phyloP scores from a whole-genome alignment of 2,329 filamentous ascomycete genomes.

The Botrytis deweyae region DNA sequence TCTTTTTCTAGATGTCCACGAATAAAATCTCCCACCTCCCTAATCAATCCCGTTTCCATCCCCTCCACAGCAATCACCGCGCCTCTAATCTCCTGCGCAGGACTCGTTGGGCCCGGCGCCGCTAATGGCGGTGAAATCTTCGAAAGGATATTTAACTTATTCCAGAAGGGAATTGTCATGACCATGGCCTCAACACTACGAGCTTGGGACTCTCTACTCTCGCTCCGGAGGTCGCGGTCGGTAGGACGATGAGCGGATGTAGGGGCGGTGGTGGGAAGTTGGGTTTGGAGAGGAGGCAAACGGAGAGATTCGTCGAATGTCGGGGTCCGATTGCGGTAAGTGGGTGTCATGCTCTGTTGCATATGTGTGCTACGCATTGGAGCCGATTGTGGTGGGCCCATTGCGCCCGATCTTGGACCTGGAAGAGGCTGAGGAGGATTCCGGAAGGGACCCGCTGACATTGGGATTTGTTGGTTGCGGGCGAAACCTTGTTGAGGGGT shows the following conservation, averaged over 20 bases:
- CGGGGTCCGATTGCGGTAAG: constrained; percentile 30
- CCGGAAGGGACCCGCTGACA: constrained; percentile 41
- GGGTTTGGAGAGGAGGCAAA: constrained; percentile 40
- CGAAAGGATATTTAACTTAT: constrained; percentile 74
- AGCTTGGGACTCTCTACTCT: constrained; percentile 41
- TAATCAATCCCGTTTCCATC: constrained; percentile 51
- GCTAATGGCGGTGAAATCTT: constrained; percentile 71
- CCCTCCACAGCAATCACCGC: constrained; percentile 84
- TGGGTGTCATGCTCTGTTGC: constrained; percentile 29
- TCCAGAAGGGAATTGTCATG: constrained; percentile 70
- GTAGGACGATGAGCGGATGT: constrained; percentile 40
- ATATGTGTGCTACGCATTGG: constrained; percentile 27
- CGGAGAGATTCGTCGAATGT: constrained; percentile 40
- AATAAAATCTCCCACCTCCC: constrained; percentile 62
- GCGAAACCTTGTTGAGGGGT: constrained; percentile 29
- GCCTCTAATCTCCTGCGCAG: constrained; percentile 57
- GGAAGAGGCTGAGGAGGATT: constrained; percentile 38
- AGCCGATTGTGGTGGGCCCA: constrained; percentile 37
- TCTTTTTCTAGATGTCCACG: constrained; percentile 39
- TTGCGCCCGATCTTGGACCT: constrained; percentile 33
- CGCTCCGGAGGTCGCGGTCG: constrained; percentile 34
- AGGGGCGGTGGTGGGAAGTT: constrained; percentile 37
- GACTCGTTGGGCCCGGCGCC: constrained; percentile 40
- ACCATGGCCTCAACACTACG: constrained; percentile 65
- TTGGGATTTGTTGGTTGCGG: constrained; percentile 32